Conservation (phyloP, 2,329 filamentous ascomycete genomes). For the Aspergillus ochraceoroseus region DNA sequence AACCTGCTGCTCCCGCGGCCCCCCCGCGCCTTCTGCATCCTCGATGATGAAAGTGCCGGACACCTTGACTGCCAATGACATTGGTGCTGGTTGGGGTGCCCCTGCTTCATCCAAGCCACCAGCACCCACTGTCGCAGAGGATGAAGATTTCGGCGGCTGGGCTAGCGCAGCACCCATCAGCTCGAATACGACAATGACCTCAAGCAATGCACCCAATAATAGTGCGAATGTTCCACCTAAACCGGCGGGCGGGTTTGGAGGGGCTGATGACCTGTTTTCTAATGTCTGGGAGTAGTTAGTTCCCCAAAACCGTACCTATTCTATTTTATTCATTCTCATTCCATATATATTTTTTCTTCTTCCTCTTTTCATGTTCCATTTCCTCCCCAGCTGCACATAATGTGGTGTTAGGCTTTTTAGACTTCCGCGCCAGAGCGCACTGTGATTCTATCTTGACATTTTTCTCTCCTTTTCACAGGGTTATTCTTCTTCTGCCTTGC, state of each 20-base stretch:
- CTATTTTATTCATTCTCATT: conserved; percentile 11
- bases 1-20: conserved; percentile 44
- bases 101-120: conserved; percentile 50
- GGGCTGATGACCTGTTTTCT: conserved; percentile 78
- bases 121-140: conserved; percentile 67
- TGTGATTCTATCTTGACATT: conserved; percentile 6
- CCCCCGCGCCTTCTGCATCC: conserved; percentile 29
- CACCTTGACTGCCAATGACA: conserved; percentile 54
- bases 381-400: conserved; percentile 5
- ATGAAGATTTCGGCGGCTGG: conserved; percentile 97
- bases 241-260: conserved; percentile 58
- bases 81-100: conserved; percentile 65
- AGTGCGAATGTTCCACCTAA: conserved; percentile 33
- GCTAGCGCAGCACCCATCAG: conserved; percentile 63
- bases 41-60: conserved; percentile 43
- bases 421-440: conserved; percentile 12
- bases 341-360: conserved; percentile 8
- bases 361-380: not conserved
- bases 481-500: conserved; percentile 12
- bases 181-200: conserved; percentile 41
- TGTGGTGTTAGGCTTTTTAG: conserved; percentile 15
- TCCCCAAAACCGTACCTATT: conserved; percentile 24
- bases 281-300: conserved; percentile 79
- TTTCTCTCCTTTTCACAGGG: conserved; percentile 13
- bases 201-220: conserved; percentile 20